Evolutionary conservation across 2,329 filamentous ascomycete species (phyloP).

Genomic region (Aspergillus sp.): DNA sequence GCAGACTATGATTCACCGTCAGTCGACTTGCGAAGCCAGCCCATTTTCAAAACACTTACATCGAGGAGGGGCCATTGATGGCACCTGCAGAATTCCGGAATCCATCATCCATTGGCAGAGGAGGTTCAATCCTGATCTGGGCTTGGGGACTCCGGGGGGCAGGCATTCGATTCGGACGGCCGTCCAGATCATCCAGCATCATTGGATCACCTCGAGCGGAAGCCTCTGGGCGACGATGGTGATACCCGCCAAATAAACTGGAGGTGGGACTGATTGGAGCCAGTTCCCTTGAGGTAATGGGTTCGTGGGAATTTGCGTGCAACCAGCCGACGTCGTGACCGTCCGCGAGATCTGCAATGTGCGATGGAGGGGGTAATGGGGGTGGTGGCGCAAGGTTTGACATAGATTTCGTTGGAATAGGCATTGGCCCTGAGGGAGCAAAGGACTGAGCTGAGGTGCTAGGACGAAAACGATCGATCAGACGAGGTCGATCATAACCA

Average conservation of each 20-base stretch:
- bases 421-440: conserved; percentile 48
- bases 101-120: conserved; percentile 22
- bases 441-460: conserved; percentile 35
- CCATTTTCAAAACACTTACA: conserved; percentile 21
- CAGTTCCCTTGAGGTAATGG: conserved; percentile 40
- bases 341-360: conserved; percentile 47
- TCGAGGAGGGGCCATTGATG: conserved; percentile 20
- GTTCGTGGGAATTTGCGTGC: conserved; percentile 50
- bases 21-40: neutral
- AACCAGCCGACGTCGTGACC: conserved; percentile 57
- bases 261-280: conserved; percentile 43
- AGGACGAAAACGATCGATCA: conserved; percentile 30
- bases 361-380: conserved; percentile 58
- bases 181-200: conserved; percentile 29
- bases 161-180: conserved; percentile 21
- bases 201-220: conserved; percentile 28
- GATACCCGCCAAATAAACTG: conserved; percentile 39
- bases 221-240: conserved; percentile 29
- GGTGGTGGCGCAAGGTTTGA: conserved; percentile 49
- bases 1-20: conserved; percentile 36
- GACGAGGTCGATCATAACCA: conserved; percentile 23
- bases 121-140: conserved; percentile 29
- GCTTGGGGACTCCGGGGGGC: conserved; percentile 26
- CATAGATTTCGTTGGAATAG: conserved; percentile 51
- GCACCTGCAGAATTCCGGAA: conserved; percentile 25